Percentiles rank a stretch among this genome's conserved stretches.
Evolutionary conservation across 148 eudicot genomes (phyloP).

Genomic region (Camellia japonica): DNA sequence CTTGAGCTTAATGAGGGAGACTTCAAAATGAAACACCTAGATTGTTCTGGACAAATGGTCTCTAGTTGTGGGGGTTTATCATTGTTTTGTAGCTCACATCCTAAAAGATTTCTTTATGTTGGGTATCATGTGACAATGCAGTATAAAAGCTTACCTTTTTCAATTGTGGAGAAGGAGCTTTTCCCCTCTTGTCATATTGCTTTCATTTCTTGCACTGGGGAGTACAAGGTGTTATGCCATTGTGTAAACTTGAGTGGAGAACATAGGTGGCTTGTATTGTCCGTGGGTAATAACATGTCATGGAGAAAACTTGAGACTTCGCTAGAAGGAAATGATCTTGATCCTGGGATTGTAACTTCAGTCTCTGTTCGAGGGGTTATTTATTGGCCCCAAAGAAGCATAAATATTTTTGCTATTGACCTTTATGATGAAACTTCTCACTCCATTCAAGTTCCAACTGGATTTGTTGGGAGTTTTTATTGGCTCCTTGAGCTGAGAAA

Average conservation of each 20-base stretch:
- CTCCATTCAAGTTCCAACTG: not conserved
- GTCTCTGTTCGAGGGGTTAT: not conserved
- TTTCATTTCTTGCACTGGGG: not conserved
- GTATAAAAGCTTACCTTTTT: not conserved
- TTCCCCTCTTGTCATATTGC: not conserved
- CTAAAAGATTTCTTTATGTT: not conserved
- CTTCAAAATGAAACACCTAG: not conserved
- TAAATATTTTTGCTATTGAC: slow-evolving; percentile 1
- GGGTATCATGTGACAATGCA: not conserved
- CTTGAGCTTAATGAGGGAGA: not conserved
- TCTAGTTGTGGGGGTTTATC: not conserved
- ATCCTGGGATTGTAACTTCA: not conserved
- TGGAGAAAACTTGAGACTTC: slow-evolving; percentile 8
- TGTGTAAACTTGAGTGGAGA: not conserved
- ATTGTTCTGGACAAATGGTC: not conserved
- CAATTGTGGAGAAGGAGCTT: not conserved
- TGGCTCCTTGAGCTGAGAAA: not conserved
- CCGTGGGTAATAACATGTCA: not conserved
- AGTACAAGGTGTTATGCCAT: slow-evolving; percentile 11
- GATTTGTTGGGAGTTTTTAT: not conserved
- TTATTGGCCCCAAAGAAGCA: not conserved
- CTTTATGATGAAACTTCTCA: slow-evolving; percentile 6
- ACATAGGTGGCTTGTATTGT: not conserved
- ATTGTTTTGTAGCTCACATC: not conserved
- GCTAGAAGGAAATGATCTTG: no score